Percentiles rank a stretch among this genome's conserved stretches.
Conservation (phyloP, 225 moss, liverwort and hornwort species). For the Climacium dendroides region DNA sequence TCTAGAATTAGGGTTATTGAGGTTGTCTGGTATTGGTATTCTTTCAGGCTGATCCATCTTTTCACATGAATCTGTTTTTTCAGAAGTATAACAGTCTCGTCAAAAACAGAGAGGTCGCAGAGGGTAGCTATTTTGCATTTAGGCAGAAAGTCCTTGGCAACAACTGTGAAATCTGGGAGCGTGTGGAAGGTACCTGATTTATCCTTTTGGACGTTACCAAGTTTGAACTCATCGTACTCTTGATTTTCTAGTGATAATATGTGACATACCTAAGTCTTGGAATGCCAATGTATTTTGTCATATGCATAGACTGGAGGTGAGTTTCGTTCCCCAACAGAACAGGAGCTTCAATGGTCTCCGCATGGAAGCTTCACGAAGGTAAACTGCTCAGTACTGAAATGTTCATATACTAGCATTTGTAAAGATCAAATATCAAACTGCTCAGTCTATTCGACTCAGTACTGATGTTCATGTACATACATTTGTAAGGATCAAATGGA, state of each 20-base stretch:
- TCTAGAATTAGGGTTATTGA: neutral
- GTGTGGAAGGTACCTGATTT: slow-evolving; percentile 31
- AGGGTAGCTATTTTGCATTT: slow-evolving; percentile 27
- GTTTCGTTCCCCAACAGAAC: slow-evolving; percentile 20
- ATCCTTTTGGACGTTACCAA: neutral
- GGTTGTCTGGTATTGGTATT: neutral
- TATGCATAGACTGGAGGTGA: slow-evolving; percentile 24
- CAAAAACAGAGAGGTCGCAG: slow-evolving; percentile 11
- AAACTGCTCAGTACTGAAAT: neutral
- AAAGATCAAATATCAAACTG: neutral
- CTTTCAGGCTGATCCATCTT: neutral
- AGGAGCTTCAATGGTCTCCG: slow-evolving; percentile 28
- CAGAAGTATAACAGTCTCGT: slow-evolving; percentile 31
- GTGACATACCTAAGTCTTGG: neutral
- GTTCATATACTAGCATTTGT: neutral
- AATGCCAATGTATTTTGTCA: neutral
- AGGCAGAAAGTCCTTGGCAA: slow-evolving; percentile 5
- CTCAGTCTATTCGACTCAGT: too few species aligned
- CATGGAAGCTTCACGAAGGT: slow-evolving; percentile 46
- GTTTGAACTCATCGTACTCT: neutral
- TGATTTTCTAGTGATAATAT: neutral
- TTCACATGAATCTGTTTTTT: neutral
- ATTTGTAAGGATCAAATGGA: neutral
- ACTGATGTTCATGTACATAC: too few species aligned
- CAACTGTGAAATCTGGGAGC: slow-evolving; percentile 20